Conservation (phyloP, 805 yeast species). For the Wickerhamomyces tratensis region DNA sequence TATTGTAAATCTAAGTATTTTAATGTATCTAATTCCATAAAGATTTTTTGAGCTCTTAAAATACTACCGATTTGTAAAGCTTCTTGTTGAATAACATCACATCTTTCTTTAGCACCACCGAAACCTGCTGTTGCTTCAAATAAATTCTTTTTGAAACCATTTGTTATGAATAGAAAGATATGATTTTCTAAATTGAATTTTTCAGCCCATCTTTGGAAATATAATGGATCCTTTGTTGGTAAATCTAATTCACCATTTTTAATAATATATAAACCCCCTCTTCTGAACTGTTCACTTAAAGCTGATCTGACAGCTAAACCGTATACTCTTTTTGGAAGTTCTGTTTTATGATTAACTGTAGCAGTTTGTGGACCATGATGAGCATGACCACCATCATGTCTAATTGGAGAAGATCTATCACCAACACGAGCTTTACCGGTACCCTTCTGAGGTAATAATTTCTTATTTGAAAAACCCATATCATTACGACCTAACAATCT, state of each 20-base stretch:
- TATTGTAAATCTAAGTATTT: conserved; percentile 34
- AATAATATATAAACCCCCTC: conserved; percentile 61
- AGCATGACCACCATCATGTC: conserved; percentile 85
- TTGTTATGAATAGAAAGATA: conserved; percentile 60
- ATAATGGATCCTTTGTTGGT: conserved; percentile 28
- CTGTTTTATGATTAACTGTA: conserved; percentile 81
- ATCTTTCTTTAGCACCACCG: conserved; percentile 38
- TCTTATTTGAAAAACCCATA: conserved; percentile 75
- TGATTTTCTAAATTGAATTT: conserved; percentile 39
- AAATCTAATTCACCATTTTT: conserved; percentile 35
- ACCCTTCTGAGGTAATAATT: conserved; percentile 86
- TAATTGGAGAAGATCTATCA: conserved; percentile 88
- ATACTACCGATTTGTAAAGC: conserved; percentile 78
- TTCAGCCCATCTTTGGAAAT: conserved; percentile 38
- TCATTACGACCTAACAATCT: conserved; percentile 83
- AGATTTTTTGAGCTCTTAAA: conserved; percentile 67
- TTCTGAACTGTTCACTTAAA: conserved; percentile 67
- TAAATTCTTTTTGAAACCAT: conserved; percentile 49
- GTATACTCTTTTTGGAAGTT: conserved; percentile 65
- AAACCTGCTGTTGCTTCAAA: conserved; percentile 44
- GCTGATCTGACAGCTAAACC: conserved; percentile 73
- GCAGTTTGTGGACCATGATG: conserved; percentile 65
- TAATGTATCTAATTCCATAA: conserved; percentile 65
- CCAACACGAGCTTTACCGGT: conserved; percentile 94
- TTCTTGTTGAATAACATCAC: conserved; percentile 64